Base-by-base conservation (phyloP, 345 rosid genomes). In the Eucalyptus brandiana region DNA sequence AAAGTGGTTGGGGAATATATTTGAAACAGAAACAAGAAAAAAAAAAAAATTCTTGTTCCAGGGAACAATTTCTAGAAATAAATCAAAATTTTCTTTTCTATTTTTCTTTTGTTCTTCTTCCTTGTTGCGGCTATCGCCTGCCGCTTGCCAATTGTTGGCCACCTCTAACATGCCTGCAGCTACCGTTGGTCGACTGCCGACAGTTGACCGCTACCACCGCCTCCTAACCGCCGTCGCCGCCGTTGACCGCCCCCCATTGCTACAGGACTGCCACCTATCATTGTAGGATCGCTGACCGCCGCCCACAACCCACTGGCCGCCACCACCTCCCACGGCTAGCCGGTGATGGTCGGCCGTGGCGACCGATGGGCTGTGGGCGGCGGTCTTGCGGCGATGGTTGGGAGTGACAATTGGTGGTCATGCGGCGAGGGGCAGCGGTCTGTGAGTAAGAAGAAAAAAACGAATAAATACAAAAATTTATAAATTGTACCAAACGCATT, bases 131-230 rank as follows among this genome's bases (percentile, higher is more conserved):
- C 0, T 16, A 48, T 0, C 5, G 2, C 5, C 5, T 0, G 15
- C 6, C 15, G 6, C 16, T 4, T 48, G 49, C 15, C 50, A 48
- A 48, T 6, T 2, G 2, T 1, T 13, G 16, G 16, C 50, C 50
- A 48, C 50, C 50, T 48, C 6, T 0, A 1, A 16, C 16, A 37
- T 0, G 15, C 15, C 0, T 4, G 6, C 2, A 13, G 16, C 50
- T 16, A 48, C 5, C 2, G 15, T 48, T 0, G 50, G 15, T 2
- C 1, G 5, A 12, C 1, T 0, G 2, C 5, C 15, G 4, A 0
- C 0, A 12, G 14, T 4, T 2, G 15, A 48, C 6, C 15, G 2
- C 50, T 48, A 4, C 49, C 50, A 4, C 0, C 1, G 6, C 50
- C 49, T 48, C 49, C 14, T 4, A 48, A 48, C 15, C 49, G 15